Evolutionary conservation across 805 yeast genomes (phyloP).

Genomic region (Torulaspora maleeae): DNA sequence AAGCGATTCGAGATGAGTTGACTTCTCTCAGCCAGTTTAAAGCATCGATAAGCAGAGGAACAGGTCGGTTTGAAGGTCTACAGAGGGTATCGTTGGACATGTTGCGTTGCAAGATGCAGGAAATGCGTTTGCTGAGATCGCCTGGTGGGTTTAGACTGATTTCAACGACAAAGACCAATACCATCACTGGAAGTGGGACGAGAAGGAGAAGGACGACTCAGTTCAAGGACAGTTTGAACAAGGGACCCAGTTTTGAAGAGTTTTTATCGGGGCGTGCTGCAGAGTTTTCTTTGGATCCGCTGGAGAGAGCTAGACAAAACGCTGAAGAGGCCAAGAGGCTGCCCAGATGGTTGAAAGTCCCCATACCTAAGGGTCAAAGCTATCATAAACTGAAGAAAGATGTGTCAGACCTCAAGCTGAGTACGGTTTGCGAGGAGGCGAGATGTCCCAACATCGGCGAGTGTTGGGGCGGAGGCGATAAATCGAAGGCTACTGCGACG

Average conservation of each 20-base stretch:
- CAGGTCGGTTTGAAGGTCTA: not conserved
- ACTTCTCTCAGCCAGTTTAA: not conserved
- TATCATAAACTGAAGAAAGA: constrained; percentile 79
- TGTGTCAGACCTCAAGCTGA: constrained; percentile 77
- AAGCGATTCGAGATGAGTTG: not conserved
- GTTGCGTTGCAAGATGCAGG: not conserved
- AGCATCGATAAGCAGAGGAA: not conserved
- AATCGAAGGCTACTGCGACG: constrained; percentile 79
- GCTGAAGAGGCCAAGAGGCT: constrained; percentile 64
- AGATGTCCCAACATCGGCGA: constrained; percentile 99
- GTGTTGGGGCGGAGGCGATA: constrained; percentile 95
- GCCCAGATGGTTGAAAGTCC: constrained; percentile 92
- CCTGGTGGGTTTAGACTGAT: constrained; percentile 11
- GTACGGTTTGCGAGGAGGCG: constrained; percentile 98
- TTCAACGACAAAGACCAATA: constrained; percentile 15
- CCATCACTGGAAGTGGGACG: constrained; percentile 14
- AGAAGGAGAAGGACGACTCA: constrained; percentile 49
- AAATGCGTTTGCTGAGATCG: not conserved
- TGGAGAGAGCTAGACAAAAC: constrained; percentile 58
- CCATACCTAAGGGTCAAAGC: constrained; percentile 91
- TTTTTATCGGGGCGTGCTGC: constrained; percentile 80
- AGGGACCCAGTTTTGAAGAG: constrained; percentile 93
- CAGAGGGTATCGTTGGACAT: not conserved
- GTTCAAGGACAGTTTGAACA: constrained; percentile 64
- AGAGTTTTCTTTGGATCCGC: constrained; percentile 60